Evolutionary conservation across 805 yeast genomes (phyloP).

Genomic region (Kodamaea laetipori): DNA sequence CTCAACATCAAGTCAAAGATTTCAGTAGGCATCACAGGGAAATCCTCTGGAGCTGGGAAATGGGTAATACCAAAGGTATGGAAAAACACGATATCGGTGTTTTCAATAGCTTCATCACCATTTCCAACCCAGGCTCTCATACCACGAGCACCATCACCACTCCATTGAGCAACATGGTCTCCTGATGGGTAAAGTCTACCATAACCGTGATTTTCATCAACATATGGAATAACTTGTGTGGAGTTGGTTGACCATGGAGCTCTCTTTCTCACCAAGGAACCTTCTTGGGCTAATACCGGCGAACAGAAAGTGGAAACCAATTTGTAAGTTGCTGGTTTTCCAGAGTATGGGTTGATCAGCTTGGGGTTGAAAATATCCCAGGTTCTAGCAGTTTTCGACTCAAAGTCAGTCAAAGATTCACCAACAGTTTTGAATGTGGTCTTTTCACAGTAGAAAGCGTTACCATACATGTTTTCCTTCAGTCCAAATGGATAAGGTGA

Average conservation of each 20-base stretch:
- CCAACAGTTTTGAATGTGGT: slow-evolving; percentile 67
- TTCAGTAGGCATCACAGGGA: slow-evolving; percentile 89
- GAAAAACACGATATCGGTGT: slow-evolving; percentile 73
- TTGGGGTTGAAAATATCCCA: slow-evolving; percentile 80
- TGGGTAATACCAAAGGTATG: slow-evolving; percentile 86
- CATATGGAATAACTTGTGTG: slow-evolving; percentile 69
- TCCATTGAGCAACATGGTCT: slow-evolving; percentile 72
- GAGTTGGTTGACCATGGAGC: slow-evolving; percentile 78
- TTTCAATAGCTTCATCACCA: slow-evolving; percentile 56
- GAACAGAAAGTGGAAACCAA: slow-evolving; percentile 76
- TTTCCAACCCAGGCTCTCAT: slow-evolving; percentile 71
- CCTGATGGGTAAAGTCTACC: slow-evolving; percentile 82
- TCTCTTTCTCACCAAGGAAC: slow-evolving; percentile 74
- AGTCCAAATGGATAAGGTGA: slow-evolving; percentile 65
- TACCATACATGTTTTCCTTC: slow-evolving; percentile 73
- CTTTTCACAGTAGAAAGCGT: slow-evolving; percentile 68
- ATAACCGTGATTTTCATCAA: slow-evolving; percentile 51
- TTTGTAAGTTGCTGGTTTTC: slow-evolving; percentile 75
- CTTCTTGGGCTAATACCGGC: slow-evolving; percentile 69
- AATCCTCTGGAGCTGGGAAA: slow-evolving; percentile 87
- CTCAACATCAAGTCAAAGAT: slow-evolving; percentile 72
- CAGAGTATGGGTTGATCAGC: slow-evolving; percentile 65
- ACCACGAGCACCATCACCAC: slow-evolving; percentile 67
- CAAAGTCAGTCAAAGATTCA: slow-evolving; percentile 64
- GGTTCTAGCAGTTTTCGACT: slow-evolving; percentile 65